phyloP scores from a whole-genome alignment of 441 rosid species.

The Geranium incanum region DNA sequence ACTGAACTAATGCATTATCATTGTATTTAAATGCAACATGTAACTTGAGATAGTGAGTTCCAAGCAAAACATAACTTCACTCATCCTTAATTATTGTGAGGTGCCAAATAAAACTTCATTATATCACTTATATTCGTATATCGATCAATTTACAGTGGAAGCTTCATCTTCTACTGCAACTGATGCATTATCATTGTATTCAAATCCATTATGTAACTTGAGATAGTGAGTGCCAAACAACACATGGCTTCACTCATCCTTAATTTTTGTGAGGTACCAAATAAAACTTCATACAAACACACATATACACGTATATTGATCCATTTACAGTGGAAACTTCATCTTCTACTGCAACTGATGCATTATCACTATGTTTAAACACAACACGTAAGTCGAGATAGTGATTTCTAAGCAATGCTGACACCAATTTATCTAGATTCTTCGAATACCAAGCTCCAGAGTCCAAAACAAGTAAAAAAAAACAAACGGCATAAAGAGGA shows the following conservation, averaged over 20 bases:
- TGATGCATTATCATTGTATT: not conserved
- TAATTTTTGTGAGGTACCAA: too few relatives aligned
- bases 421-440: too few relatives aligned
- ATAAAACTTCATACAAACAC: too few relatives aligned
- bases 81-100: too few relatives aligned
- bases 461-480: slow-evolving; percentile 7
- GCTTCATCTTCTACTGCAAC: not conserved
- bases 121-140: not conserved
- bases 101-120: too few relatives aligned
- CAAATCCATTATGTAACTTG: not conserved
- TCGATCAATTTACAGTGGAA: not conserved
- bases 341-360: not conserved
- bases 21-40: not conserved
- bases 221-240: not conserved
- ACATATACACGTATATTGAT: not conserved
- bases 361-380: not conserved
- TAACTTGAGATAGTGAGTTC: not conserved
- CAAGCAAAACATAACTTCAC: not conserved
- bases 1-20: not conserved
- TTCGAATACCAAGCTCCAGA: not conserved
- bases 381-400: not conserved
- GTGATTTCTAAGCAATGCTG: not conserved
- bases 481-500: not conserved
- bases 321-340: not conserved
- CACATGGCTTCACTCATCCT: too few relatives aligned